phyloP scores from a whole-genome alignment of 495 filamentous ascomycete species.

The Hypoxylon cercidicola region DNA sequence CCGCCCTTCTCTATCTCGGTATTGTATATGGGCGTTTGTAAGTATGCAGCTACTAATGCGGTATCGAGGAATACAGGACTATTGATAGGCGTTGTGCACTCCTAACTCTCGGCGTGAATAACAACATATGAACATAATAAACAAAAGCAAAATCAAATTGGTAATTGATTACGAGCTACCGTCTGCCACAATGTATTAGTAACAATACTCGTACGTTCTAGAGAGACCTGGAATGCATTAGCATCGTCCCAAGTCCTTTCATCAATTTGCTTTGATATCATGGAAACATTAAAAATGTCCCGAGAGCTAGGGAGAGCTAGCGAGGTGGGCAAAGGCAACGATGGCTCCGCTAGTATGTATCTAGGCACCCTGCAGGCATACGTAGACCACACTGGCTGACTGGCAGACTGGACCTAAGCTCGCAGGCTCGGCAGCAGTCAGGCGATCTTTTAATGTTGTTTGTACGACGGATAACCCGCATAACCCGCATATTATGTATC shows the following conservation, averaged over 20 bases:
- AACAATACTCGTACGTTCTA: too few relatives aligned
- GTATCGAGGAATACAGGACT: slow-evolving; percentile 1
- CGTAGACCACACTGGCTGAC: neutral
- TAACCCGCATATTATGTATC: neutral
- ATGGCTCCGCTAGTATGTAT: neutral
- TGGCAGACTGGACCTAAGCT: neutral
- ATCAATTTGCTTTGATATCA: too few relatives aligned
- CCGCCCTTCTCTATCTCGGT: neutral
- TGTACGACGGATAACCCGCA: neutral
- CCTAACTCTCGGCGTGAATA: neutral
- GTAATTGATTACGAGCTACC: too few relatives aligned
- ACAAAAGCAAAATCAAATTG: too few relatives aligned
- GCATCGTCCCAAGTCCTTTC: too few relatives aligned
- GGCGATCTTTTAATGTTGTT: neutral
- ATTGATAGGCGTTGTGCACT: neutral
- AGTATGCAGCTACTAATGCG: neutral
- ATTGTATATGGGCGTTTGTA: neutral
- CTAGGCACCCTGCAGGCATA: slow-evolving; percentile 1
- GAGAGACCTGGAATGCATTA: too few relatives aligned
- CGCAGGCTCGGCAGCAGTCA: neutral
- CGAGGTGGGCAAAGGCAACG: too few relatives aligned
- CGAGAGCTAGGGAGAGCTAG: too few relatives aligned
- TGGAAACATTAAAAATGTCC: too few relatives aligned
- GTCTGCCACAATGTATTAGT: too few relatives aligned
- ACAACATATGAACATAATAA: neutral